Percentiles rank a stretch among this genome's conserved stretches.
phyloP scores from a whole-genome alignment of 352 stramenopile species.

The Phytophthora fragariaefolia region DNA sequence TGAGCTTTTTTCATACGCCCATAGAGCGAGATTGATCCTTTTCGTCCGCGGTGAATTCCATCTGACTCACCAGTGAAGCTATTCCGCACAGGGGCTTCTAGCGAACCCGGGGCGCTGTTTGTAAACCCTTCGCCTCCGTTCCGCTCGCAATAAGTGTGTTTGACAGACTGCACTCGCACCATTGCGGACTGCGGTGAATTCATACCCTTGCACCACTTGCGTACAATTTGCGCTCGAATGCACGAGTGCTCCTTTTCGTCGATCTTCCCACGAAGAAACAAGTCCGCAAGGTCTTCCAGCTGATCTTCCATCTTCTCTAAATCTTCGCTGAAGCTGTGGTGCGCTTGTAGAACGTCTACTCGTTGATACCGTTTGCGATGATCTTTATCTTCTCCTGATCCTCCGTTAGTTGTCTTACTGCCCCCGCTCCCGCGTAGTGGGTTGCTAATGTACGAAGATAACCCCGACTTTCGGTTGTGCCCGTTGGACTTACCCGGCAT shows the following conservation, averaged over 20 bases:
- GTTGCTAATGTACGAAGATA: conserved; percentile 76
- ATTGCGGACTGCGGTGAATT: conserved; percentile 84
- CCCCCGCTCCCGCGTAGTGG: conserved; percentile 51
- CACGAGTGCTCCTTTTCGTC: conserved; percentile 88
- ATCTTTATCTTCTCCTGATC: conserved; percentile 47
- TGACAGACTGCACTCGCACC: conserved; percentile 71
- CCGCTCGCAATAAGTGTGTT: conserved; percentile 48
- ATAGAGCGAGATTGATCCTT: conserved; percentile 67
- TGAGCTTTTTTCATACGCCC: conserved; percentile 85
- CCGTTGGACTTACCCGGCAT: conserved; percentile 31
- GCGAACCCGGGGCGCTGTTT: conserved; percentile 29
- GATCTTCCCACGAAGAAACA: conserved; percentile 82
- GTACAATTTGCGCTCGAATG: conserved; percentile 82
- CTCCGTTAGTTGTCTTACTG: conserved; percentile 26
- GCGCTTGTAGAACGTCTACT: conserved; percentile 71
- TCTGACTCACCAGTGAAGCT: conserved; percentile 32
- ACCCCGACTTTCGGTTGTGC: conserved; percentile 35
- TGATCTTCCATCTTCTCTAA: conserved; percentile 86
- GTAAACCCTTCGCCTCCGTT: conserved; percentile 31
- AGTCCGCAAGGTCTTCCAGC: conserved; percentile 68
- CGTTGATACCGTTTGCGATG: conserved; percentile 65
- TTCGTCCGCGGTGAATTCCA: conserved; percentile 32
- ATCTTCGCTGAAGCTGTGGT: conserved; percentile 70
- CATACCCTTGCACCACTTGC: conserved; percentile 83
- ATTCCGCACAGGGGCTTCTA: conserved; percentile 24